Base-by-base conservation (phyloP, 768 basidiomycete genomes). In the Phlebiopsis gigantea region DNA sequence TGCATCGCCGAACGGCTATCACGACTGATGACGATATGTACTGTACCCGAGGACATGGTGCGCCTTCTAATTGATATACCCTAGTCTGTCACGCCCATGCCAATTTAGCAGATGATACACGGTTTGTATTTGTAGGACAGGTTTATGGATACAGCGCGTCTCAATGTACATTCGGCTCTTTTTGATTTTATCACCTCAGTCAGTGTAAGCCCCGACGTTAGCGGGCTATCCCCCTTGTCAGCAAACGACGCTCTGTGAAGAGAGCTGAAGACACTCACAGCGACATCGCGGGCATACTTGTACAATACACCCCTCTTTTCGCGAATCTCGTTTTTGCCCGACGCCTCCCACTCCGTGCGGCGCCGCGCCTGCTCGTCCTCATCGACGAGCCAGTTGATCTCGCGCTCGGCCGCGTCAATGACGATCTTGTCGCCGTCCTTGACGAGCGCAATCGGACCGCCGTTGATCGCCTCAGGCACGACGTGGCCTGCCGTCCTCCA, bases 371-470 rank as follows among this genome's bases (percentile, higher is more conserved):
- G 77, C 70, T 88, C 86, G 22, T 76, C 81, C 54, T 88, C 84
- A 54, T 76, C 77, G 4, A 93, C 85, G 24, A 81, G 66, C 90
- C 90, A 93, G 62, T 83, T 75, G 60, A 93, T 89, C 5, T 76
- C 72, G 63, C 83, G 76, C 26, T 69, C 80, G 56, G 76, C 80
- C 1, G 90, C 70, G 67, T 93, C 89, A 58, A 94, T 87, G 56
- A 85, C 64, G 59, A 94, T 85, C 47, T 69, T 74, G 68, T 95
- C 92, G 5, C 92, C 93, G 61, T 94, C 90, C 64, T 84, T 74
- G 50, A 93, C 87, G 19, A 94, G 81, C 26, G 90, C 93, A 62
- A 95, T 94, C 2, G 93, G 92, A 0, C 92, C 92, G 53, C 91
- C 91, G 25, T 88, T 72, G 29, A 80, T 81, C 19, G 91, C 91